These are phyloP conservation scores for Cucumis melo DNA, from an alignment of 306 rosid species.

Conservation along the genomic window DNA sequence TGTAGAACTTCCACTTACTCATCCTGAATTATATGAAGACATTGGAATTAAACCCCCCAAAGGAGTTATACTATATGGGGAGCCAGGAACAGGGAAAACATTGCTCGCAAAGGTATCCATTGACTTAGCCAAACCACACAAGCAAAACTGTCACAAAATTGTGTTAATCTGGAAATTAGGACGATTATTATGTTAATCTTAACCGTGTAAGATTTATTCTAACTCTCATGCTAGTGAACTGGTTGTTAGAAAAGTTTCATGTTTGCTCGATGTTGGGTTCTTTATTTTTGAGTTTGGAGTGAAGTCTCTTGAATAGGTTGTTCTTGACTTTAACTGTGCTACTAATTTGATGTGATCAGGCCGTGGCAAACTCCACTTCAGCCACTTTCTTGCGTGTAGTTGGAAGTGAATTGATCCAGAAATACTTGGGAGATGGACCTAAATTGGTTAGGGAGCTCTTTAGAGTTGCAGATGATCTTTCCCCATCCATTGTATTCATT, in stretches of 20 bases:
- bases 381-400: slow-evolving; percentile 98
- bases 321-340: neutral
- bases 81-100: slow-evolving; percentile 97
- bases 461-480: slow-evolving; percentile 96
- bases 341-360: slow-evolving; percentile 33
- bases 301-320: neutral
- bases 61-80: slow-evolving; percentile 92
- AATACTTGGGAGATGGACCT: slow-evolving; percentile 97
- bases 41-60: slow-evolving; percentile 97
- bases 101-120: slow-evolving; percentile 76
- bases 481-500: slow-evolving; percentile 94
- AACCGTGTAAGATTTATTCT: neutral
- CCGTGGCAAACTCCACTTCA: slow-evolving; percentile 96
- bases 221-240: neutral
- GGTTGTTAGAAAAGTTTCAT: neutral
- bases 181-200: neutral
- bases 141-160: neutral
- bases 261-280: neutral
- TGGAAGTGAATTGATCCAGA: slow-evolving; percentile 96
- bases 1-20: slow-evolving; percentile 93
- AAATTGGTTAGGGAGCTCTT: slow-evolving; percentile 95
- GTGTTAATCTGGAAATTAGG: neutral
- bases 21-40: slow-evolving; percentile 94
- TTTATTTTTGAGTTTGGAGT: neutral
- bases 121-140: too few relatives aligned